Evolutionary conservation across 257 asterid species (phyloP), one percentile per base, ranked within the genome.

Genomic region (Primulina tabacum): DNA sequence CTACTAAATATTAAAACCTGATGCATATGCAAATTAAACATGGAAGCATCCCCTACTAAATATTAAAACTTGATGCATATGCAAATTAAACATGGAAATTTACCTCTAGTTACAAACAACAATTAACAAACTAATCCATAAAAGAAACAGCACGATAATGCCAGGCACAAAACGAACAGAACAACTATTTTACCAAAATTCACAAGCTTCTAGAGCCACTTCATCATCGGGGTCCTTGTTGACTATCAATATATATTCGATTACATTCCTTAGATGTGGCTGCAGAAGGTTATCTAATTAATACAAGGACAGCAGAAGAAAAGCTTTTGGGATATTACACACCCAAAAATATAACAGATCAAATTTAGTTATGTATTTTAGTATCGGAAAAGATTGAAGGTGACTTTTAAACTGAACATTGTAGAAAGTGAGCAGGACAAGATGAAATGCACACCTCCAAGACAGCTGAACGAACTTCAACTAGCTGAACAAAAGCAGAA

Each of bases 121-220:
- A 47, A 65, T n/a, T 58, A n/a, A 70, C 38, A 62, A 70, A 58
- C 57, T n/a, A 60, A 71, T 37, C 73, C 20, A 65, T 30, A 38
- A 75, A 21, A 6, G 34, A 66, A 56, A 16, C 33, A 38, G 52
- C 32, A 52, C 8, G 40, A 56, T 30, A 47, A 40, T 14, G 67
- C 21, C 64, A 70, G 37, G 65, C 50, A 58, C 47, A 17, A 11
- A 58, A 14, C 20, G 47, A 17, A 57, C 52, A 30, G 70, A 43
- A 59, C 29, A 78, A 56, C 33, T 29, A 67, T 8, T 24, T 66
- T 85, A 94, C 99, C 99, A 94, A 81, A 94, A 91, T 85, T 94
- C 99, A 87, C 99, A 94, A 64, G 99, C 92, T 83, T 94, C 99
- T 21, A 94, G 96, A 72, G 99, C 90, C 84, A 91, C 98, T 76